Percentiles rank a stretch among this genome's conserved stretches.
phyloP scores from a whole-genome alignment of 208 protist genomes.

The Leishmania guyanensis region DNA sequence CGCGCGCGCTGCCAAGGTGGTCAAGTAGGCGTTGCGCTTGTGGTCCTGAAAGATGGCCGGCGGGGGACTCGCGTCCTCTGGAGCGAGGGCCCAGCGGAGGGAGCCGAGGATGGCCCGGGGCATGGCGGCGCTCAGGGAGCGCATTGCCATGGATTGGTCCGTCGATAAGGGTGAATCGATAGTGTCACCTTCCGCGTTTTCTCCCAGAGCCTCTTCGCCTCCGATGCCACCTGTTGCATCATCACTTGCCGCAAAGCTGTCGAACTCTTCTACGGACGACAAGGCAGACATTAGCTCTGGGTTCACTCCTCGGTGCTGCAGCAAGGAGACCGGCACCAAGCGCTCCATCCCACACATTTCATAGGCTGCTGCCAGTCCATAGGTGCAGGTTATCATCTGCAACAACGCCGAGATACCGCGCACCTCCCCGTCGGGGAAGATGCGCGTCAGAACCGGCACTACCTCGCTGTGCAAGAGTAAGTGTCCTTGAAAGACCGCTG shows the following conservation, averaged over 20 bases:
- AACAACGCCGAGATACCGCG: conserved; percentile 61
- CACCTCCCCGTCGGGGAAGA: conserved; percentile 75
- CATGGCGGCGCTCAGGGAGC: conserved; percentile 11
- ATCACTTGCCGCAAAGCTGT: background rate
- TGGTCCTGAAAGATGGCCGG: conserved; percentile 11
- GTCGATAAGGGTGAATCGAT: background rate
- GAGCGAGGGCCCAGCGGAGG: conserved; percentile 71
- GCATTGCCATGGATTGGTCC: conserved; percentile 2
- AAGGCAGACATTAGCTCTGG: background rate
- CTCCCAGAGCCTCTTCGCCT: conserved; percentile 1
- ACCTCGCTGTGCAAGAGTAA: conserved; percentile 66
- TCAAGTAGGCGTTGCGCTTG: conserved; percentile 24
- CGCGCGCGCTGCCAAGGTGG: conserved; percentile 50
- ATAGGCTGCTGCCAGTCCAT: conserved; percentile 61
- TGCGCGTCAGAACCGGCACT: conserved; percentile 45
- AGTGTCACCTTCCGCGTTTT: background rate
- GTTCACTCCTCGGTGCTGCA: background rate
- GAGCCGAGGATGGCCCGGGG: conserved; percentile 65
- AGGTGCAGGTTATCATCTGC: conserved; percentile 54
- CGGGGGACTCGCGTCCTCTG: conserved; percentile 36
- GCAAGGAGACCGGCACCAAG: conserved; percentile 26
- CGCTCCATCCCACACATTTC: conserved; percentile 50
- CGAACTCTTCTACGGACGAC: background rate
- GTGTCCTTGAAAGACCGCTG: conserved; percentile 42
- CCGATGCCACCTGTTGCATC: background rate